Conservation (phyloP, 768 basidiomycete genomes). For the Kwoniella pini region DNA sequence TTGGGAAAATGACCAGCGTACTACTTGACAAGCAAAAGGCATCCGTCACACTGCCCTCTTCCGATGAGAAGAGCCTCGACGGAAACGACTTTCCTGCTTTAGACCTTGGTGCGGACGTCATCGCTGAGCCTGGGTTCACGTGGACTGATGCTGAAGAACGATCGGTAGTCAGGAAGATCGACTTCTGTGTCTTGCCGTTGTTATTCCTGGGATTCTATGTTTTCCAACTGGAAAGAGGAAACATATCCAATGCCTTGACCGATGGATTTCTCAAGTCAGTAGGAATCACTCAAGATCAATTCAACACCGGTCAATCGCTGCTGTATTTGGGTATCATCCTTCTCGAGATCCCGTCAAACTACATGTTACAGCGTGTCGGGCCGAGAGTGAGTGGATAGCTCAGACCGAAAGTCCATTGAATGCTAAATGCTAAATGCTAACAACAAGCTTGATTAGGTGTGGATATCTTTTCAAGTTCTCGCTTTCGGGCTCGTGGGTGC, state of each 20-base stretch:
- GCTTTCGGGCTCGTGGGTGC: constrained; percentile 48
- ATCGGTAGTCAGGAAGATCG: constrained; percentile 21
- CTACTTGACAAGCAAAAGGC: background rate
- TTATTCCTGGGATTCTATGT: constrained; percentile 38
- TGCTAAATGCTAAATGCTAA: background rate
- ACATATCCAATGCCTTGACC: constrained; percentile 48
- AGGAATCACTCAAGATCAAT: constrained; percentile 50
- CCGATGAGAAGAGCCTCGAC: background rate
- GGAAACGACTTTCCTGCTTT: background rate
- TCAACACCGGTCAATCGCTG: constrained; percentile 47
- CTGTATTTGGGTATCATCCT: constrained; percentile 50
- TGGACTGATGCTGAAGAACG: constrained; percentile 22
- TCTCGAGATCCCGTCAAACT: constrained; percentile 49
- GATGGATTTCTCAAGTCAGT: constrained; percentile 42
- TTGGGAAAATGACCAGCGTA: background rate
- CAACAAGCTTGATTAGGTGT: constrained; percentile 31
- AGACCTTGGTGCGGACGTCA: background rate
- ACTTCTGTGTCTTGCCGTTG: constrained; percentile 44
- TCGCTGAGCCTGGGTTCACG: background rate
- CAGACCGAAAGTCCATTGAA: no score
- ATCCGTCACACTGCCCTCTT: background rate
- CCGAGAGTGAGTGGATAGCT: constrained; percentile 24
- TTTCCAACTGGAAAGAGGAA: constrained; percentile 44
- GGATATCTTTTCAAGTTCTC: constrained; percentile 49
- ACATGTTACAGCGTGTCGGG: constrained; percentile 37